Conservation (phyloP, 208 protist species). For the Borovskyia barvae region DNA sequence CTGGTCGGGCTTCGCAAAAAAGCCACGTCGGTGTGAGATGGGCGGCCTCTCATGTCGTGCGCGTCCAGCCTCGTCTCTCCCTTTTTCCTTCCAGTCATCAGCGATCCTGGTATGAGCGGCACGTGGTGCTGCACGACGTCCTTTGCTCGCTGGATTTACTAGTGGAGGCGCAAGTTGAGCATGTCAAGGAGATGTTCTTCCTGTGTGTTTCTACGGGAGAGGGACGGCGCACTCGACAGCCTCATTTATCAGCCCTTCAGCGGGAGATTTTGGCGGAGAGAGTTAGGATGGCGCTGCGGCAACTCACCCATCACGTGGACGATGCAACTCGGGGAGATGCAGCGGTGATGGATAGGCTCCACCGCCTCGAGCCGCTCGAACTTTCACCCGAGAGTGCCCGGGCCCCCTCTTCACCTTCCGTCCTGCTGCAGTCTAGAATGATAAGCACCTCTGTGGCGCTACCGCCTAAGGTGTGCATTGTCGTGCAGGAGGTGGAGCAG, state of each 20-base stretch:
- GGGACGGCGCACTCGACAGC: not conserved
- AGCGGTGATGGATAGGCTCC: not conserved
- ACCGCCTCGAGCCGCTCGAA: constrained; percentile 6
- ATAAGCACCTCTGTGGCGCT: too few relatives aligned
- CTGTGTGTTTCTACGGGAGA: constrained; percentile 3
- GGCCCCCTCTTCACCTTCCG: too few relatives aligned
- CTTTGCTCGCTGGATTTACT: constrained; percentile 1
- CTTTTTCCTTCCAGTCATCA: constrained; percentile 8
- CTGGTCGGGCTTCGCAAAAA: not conserved
- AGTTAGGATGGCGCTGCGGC: constrained; percentile 8
- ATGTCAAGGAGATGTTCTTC: constrained; percentile 8
- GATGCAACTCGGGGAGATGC: not conserved
- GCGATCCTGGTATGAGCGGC: constrained; percentile 6
- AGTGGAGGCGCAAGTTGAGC: constrained; percentile 17
- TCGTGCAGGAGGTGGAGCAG: not conserved
- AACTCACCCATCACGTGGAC: not conserved
- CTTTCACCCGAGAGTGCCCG: too few relatives aligned
- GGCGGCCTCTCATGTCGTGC: constrained; percentile 3
- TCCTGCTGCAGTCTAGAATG: too few relatives aligned
- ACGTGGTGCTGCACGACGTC: constrained; percentile 5
- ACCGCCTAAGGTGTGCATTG: too few relatives aligned
- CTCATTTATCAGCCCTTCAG: not conserved
- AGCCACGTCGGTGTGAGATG: not conserved
- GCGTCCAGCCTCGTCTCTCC: constrained; percentile 7
- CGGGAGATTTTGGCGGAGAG: constrained; percentile 10